Evolutionary conservation across 495 filamentous ascomycete species (phyloP).

Genomic region (Podospora bellae-mahoneyi): DNA sequence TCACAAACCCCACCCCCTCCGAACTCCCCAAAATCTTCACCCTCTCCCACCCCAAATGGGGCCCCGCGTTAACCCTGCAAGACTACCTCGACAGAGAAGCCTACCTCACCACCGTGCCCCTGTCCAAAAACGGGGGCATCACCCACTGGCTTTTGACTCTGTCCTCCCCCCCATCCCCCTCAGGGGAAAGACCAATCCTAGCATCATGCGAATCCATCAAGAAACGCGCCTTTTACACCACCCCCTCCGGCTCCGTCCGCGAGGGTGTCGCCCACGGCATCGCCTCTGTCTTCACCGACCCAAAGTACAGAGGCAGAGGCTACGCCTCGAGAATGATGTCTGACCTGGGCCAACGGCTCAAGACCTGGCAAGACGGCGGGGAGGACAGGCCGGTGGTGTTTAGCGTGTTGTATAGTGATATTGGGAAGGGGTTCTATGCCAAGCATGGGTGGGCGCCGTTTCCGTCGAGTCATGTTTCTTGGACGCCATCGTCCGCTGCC

Average conservation of each 20-base stretch:
- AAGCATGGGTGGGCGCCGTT: constrained; percentile 76
- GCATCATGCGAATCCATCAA: constrained; percentile 78
- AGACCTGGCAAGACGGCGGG: constrained; percentile 40
- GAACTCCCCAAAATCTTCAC: constrained; percentile 64
- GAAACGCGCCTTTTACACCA: constrained; percentile 61
- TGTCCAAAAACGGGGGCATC: constrained; percentile 70
- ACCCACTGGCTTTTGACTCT: constrained; percentile 86
- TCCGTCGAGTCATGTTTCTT: constrained; percentile 63
- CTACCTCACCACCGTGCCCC: constrained; percentile 60
- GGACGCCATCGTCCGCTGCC: constrained; percentile 41
- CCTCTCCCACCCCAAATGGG: constrained; percentile 70
- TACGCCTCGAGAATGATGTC: constrained; percentile 67
- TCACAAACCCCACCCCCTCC: constrained; percentile 63
- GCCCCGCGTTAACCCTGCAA: constrained; percentile 58
- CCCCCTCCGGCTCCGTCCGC: constrained; percentile 38
- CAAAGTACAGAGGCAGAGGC: constrained; percentile 65
- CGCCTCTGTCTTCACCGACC: constrained; percentile 80
- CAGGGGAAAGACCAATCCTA: constrained; percentile 59
- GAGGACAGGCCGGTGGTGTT: constrained; percentile 43
- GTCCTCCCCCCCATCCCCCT: constrained; percentile 37
- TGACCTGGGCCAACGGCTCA: constrained; percentile 41
- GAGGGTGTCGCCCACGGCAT: constrained; percentile 75
- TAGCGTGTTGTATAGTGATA: constrained; percentile 86
- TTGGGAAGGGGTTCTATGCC: constrained; percentile 90
- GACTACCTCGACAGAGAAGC: constrained; percentile 77